Evolutionary conservation across 2,329 filamentous ascomycete genomes (phyloP).

Genomic region (Verticillium longisporum): DNA sequence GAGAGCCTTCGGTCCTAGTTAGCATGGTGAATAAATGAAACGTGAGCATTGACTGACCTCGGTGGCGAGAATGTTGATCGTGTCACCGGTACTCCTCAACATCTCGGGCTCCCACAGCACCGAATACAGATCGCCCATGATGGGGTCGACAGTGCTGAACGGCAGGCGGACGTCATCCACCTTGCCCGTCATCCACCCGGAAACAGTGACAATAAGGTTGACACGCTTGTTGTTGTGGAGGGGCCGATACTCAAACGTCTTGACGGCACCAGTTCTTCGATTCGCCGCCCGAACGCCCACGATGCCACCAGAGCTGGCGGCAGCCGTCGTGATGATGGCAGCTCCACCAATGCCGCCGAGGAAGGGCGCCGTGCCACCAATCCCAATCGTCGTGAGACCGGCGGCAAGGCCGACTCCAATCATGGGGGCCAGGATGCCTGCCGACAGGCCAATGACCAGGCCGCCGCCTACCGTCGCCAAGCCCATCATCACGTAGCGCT

Average conservation of each 20-base stretch:
- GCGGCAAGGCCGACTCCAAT: constrained; percentile 92
- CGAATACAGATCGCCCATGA: constrained; percentile 98
- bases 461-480: constrained; percentile 92
- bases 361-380: constrained; percentile 82
- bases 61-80: constrained; percentile 95
- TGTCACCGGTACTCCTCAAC: constrained; percentile 95
- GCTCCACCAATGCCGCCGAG: constrained; percentile 87
- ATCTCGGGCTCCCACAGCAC: constrained; percentile 98
- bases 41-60: constrained; percentile 53
- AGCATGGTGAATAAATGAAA: constrained; percentile 10
- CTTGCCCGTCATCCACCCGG: constrained; percentile 98
- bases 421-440: constrained; percentile 82
- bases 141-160: constrained; percentile 90
- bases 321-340: constrained; percentile 86
- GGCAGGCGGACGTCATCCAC: constrained; percentile 93
- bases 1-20: constrained; percentile 58
- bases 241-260: constrained; percentile 93
- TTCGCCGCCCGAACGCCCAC: constrained; percentile 84
- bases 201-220: constrained; percentile 90
- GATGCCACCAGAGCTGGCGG: constrained; percentile 77
- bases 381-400: constrained; percentile 90
- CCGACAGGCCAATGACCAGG: constrained; percentile 89
- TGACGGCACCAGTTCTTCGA: constrained; percentile 82
- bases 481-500: constrained; percentile 90
- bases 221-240: constrained; percentile 97